Evolutionary conservation across 305 asterid species (phyloP).

Genomic region (Striga hermonthica): DNA sequence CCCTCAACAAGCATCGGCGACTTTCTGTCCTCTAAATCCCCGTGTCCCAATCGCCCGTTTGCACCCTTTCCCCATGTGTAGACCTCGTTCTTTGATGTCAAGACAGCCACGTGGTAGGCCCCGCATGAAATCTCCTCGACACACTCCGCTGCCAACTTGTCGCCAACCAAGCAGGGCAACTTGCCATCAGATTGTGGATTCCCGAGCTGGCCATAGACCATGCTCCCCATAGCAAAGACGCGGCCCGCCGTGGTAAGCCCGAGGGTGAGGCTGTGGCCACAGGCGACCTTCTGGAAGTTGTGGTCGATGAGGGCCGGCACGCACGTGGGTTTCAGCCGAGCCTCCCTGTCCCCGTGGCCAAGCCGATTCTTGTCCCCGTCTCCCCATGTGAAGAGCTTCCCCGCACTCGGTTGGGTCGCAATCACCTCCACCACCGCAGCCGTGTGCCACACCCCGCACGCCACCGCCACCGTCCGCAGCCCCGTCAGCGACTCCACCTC

Average conservation of each 20-base stretch:
- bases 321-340: conserved; percentile 83
- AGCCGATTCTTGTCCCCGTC: conserved; percentile 96
- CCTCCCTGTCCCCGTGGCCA: conserved; percentile 93
- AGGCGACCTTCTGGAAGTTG: conserved; percentile 75
- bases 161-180: conserved; percentile 76
- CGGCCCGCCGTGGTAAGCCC: conserved; percentile 85
- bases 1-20: conserved; percentile 76
- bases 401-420: conserved; percentile 71
- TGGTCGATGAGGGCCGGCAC: conserved; percentile 85
- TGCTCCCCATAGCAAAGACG: conserved; percentile 91
- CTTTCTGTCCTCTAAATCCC: conserved; percentile 90
- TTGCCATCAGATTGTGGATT: conserved; percentile 81
- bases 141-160: conserved; percentile 61
- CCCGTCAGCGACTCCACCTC: conserved; percentile 85
- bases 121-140: conserved; percentile 89
- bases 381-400: conserved; percentile 98
- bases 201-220: conserved; percentile 94
- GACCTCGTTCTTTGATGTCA: conserved; percentile 88
- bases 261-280: conserved; percentile 91
- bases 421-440: conserved; percentile 96
- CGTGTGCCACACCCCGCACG: conserved; percentile 99
- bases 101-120: conserved; percentile 80
- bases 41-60: conserved; percentile 94
- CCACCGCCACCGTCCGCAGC: conserved; percentile 79
- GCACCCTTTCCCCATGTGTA: conserved; percentile 99